These are phyloP conservation scores for Colletotrichum echinochloae DNA, from an alignment of 2,329 filamentous ascomycete genomes.

Conservation along the genomic window DNA sequence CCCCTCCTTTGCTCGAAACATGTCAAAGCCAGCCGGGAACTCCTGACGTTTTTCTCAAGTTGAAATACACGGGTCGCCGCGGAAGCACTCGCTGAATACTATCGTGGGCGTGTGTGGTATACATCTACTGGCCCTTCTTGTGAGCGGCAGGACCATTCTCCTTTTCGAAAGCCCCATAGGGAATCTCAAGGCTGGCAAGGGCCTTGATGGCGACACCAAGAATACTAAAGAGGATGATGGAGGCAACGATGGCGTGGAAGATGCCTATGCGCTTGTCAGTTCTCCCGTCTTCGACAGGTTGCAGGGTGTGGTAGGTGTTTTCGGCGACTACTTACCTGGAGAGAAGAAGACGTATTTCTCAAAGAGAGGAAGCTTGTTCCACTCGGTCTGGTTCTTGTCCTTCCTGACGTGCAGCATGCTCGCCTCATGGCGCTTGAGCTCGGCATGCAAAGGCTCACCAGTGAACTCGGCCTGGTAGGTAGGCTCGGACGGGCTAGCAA, in stretches of 20 bases:
- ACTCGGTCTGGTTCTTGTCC: conserved; percentile 54
- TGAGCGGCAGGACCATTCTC: conserved; percentile 91
- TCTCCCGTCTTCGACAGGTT: neutral
- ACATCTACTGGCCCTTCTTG: conserved; percentile 88
- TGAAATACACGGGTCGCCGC: conserved; percentile 28
- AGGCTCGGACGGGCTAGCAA: conserved; percentile 69
- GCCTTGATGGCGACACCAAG: conserved; percentile 82
- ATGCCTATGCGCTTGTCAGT: conserved; percentile 69
- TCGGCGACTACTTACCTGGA: conserved; percentile 70
- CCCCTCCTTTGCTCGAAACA: conserved; percentile 24
- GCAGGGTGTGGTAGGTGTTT: neutral
- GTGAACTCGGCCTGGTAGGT: conserved; percentile 74
- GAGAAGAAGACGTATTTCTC: conserved; percentile 96
- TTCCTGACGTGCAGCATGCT: conserved; percentile 46
- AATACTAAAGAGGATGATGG: conserved; percentile 79
- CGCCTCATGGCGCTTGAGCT: conserved; percentile 74
- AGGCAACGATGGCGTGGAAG: conserved; percentile 85
- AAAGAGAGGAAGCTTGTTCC: conserved; percentile 72
- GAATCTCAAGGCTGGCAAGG: conserved; percentile 84
- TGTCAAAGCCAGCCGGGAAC: conserved; percentile 39
- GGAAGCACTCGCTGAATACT: neutral
- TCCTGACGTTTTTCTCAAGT: conserved; percentile 31
- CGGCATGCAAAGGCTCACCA: conserved; percentile 72
- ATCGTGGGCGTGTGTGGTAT: conserved; percentile 36
- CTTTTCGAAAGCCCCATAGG: conserved; percentile 96